Evolutionary conservation across 2,329 filamentous ascomycete genomes (phyloP), one percentile per base, ranked within the genome.

Genomic region (Gyromitra esculenta): DNA sequence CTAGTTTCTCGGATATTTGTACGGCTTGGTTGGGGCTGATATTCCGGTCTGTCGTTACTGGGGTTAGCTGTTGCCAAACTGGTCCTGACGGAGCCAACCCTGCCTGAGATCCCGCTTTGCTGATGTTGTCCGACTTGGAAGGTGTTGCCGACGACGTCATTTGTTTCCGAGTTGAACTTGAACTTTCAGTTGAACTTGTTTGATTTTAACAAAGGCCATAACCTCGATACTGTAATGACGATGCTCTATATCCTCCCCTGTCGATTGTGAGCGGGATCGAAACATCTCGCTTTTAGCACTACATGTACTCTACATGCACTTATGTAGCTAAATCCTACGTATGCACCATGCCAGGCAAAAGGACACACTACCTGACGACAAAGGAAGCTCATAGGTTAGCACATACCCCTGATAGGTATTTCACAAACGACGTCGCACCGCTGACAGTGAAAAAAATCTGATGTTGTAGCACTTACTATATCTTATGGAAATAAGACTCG

Each of bases 91-190:
- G 37, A 54, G 35, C 64, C 48, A 43, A 39, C 60, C 50, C 52
- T 64, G 52, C 35, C 60, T 43, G 43, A 48, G 45, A n/a, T 64
- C 68, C 68, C 35, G 35, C 48, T 54, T 54, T 25, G n/a, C 18
- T 54, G 70, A 15, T 37, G 50, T 25, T 65, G 48, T 18, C 45
- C 11, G 18, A 35, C 18, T 57, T 63, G 45, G 68, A 65, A 72
- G 21, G 25, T 43, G 18, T 43, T 65, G 69, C 50, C 37, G 63
- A 67, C 15, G 21, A 65, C 68, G 69, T 57, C 50, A 73, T 65
- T 57, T 37, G 54, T 57, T 45, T 48, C n/a, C 60, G 18, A 52
- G 50, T 25, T 59, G n/a, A 31, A 13, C 9, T 59, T 64, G 48
- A 48, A 13, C 31, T 35, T 52, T 69, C 21, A 60, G 21, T 69